Conservation (phyloP, 2,329 filamentous ascomycete genomes). For the Botrytis aclada region DNA sequence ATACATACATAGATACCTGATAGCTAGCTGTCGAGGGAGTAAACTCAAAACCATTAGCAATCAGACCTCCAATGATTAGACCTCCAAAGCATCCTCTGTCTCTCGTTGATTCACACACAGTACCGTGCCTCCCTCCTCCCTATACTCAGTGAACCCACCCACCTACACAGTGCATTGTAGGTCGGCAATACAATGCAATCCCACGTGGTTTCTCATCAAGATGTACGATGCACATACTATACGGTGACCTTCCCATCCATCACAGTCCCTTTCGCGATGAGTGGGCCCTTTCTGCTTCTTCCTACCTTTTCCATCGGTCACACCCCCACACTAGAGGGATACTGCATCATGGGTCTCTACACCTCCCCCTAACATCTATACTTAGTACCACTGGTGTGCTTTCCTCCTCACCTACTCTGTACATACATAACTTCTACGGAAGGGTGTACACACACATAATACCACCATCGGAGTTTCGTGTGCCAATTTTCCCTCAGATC, state of each 20-base stretch:
- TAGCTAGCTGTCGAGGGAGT: no score
- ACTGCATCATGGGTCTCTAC: neutral
- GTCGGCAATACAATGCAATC: neutral
- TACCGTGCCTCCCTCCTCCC: no score
- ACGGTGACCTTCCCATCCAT: neutral
- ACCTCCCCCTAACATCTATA: neutral
- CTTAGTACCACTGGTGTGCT: no score
- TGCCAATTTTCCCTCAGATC: conserved; percentile 18
- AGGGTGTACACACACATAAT: neutral
- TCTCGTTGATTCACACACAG: no score
- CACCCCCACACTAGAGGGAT: neutral
- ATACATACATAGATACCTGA: no score
- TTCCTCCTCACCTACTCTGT: neutral
- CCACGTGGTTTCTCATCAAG: neutral
- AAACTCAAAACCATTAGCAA: no score
- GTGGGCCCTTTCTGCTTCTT: neutral
- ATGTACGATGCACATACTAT: neutral
- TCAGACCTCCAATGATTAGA: no score
- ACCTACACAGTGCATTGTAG: no score
- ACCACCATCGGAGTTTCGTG: neutral
- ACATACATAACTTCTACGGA: neutral
- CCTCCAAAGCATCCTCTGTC: no score
- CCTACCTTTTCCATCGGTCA: neutral
- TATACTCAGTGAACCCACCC: no score
- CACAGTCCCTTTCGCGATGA: neutral